Percentiles rank a stretch among this genome's conserved stretches.
phyloP scores from a whole-genome alignment of 192 early-diverging fungal genomes.

The Geosiphon pyriformis region DNA sequence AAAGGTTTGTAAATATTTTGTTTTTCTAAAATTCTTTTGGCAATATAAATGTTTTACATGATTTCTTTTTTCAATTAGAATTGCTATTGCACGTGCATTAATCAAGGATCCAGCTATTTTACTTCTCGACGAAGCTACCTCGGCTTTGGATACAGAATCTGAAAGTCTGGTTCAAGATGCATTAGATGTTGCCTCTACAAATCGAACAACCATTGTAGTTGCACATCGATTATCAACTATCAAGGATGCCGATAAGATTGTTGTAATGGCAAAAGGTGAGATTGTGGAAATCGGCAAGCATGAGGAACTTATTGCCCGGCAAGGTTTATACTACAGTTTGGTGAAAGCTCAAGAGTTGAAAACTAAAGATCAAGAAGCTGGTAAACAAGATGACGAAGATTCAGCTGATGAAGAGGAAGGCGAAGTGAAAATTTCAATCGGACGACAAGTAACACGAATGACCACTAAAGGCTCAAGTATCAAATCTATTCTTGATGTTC shows the following conservation, averaged over 20 bases:
- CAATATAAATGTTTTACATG: no score
- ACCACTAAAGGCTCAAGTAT: constrained; percentile 38
- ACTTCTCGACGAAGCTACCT: constrained; percentile 82
- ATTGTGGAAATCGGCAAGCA: constrained; percentile 72
- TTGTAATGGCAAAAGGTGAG: constrained; percentile 69
- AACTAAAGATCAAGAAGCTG: constrained; percentile 19
- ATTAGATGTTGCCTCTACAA: constrained; percentile 61
- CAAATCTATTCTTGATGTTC: constrained; percentile 35
- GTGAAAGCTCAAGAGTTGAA: constrained; percentile 61
- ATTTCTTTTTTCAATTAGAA: no score
- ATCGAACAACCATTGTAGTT: constrained; percentile 85
- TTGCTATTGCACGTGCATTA: constrained; percentile 91
- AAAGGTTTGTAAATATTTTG: constrained; percentile 48
- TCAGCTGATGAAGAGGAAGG: constrained; percentile 27
- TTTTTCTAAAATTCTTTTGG: no score
- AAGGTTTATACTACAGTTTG: constrained; percentile 54
- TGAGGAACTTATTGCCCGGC: constrained; percentile 56
- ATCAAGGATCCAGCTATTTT: constrained; percentile 83
- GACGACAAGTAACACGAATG: constrained; percentile 31
- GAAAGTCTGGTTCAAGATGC: constrained; percentile 77
- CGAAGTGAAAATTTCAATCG: constrained; percentile 4
- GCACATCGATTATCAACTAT: constrained; percentile 89
- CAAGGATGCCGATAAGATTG: constrained; percentile 76
- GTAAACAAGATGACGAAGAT: constrained; percentile 24
- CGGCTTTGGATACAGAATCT: constrained; percentile 76